These are phyloP conservation scores for Paspalum vaginatum DNA, from an alignment of 176 grass and related monocot genomes.

Conservation along the genomic window DNA sequence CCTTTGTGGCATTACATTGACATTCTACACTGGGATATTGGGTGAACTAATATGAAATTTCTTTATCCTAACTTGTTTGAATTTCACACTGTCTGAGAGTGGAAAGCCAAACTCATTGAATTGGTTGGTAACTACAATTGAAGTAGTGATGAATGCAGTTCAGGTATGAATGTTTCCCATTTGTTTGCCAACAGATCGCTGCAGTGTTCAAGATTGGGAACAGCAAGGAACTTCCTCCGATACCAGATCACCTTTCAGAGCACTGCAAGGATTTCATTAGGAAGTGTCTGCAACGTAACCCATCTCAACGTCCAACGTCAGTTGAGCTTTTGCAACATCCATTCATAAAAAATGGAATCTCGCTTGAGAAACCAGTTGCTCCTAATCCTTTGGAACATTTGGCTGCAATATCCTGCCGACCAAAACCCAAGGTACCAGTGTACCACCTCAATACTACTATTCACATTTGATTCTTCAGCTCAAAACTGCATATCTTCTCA, in stretches of 20 bases:
- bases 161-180: conserved; percentile 22
- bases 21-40: neutral
- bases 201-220: conserved; percentile 99
- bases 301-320: conserved; percentile 74
- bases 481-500: neutral
- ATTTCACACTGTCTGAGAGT: conserved; percentile 8
- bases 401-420: conserved; percentile 55
- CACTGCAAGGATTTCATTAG: conserved; percentile 85
- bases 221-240: conserved; percentile 91
- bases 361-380: conserved; percentile 60
- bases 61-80: conserved; percentile 6
- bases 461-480: conserved; percentile 32
- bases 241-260: conserved; percentile 90
- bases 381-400: conserved; percentile 66
- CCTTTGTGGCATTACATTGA: neutral
- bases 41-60: conserved; percentile 3
- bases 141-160: conserved; percentile 29
- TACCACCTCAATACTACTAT: conserved; percentile 38
- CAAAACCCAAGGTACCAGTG: conserved; percentile 72
- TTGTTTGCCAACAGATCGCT: conserved; percentile 71
- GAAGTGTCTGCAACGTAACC: conserved; percentile 83
- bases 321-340: conserved; percentile 86
- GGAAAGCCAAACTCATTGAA: conserved; percentile 27
- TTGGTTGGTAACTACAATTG: conserved; percentile 29
- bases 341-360: conserved; percentile 71